Conservation (phyloP, 2,329 filamentous ascomycete species). For the Colletotrichum chrysophilum region DNA sequence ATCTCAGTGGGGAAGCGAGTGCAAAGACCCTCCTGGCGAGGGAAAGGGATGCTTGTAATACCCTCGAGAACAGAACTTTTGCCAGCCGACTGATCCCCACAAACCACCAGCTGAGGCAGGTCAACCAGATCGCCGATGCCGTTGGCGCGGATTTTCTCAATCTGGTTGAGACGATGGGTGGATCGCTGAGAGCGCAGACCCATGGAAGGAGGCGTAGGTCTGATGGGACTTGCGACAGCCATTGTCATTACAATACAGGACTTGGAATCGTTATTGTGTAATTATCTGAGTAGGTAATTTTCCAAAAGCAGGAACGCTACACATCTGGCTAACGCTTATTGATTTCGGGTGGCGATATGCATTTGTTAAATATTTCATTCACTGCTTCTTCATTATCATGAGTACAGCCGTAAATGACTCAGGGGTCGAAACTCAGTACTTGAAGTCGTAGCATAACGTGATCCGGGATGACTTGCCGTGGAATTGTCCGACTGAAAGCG, state of each 20-base stretch:
- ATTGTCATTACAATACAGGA: neutral
- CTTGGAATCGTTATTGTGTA: neutral
- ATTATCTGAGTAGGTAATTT: neutral
- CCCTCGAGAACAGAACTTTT: constrained; percentile 65
- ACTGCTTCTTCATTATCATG: neutral
- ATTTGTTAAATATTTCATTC: neutral
- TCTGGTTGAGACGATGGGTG: constrained; percentile 35
- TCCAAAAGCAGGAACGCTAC: neutral
- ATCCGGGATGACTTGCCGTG: neutral
- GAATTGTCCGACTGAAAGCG: neutral
- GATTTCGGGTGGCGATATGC: neutral
- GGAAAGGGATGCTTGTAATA: constrained; percentile 60
- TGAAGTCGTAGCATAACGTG: neutral
- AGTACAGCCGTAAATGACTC: neutral
- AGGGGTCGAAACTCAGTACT: neutral
- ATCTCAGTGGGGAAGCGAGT: constrained; percentile 63
- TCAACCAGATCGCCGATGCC: constrained; percentile 39
- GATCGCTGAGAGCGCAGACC: neutral
- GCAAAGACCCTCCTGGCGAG: constrained; percentile 55
- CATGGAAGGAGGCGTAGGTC: neutral
- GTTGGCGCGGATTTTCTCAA: constrained; percentile 39
- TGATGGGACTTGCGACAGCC: neutral
- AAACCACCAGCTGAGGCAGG: constrained; percentile 57
- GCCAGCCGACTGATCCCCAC: constrained; percentile 59
- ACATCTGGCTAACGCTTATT: fast-evolving